These are phyloP conservation scores for Alternaria tenuissima DNA, from an alignment of 2,329 filamentous ascomycete species.

Conservation along the genomic window DNA sequence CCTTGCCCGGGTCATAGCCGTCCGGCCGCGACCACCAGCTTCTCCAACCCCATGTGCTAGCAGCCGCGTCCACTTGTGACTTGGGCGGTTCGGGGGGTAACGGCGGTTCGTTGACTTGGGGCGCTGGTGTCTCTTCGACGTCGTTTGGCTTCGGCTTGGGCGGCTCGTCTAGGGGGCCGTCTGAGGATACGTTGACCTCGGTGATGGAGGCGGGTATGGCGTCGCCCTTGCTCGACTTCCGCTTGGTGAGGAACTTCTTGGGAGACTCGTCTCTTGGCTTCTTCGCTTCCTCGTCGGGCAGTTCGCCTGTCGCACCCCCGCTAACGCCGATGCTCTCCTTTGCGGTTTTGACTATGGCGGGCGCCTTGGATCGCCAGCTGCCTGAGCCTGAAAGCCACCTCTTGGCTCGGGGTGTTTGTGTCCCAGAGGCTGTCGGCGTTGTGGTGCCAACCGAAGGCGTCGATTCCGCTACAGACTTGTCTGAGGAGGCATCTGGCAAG, in stretches of 20 bases:
- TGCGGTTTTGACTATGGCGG: constrained; percentile 56
- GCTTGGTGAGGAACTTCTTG: constrained; percentile 52
- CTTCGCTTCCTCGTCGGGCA: constrained; percentile 42
- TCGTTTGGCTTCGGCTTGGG: constrained; percentile 30
- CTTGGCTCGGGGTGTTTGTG: constrained; percentile 34
- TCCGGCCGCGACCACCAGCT: constrained; percentile 62
- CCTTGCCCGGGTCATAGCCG: constrained; percentile 54
- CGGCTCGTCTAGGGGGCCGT: constrained; percentile 41
- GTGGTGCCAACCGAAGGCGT: constrained; percentile 22
- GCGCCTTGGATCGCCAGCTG: constrained; percentile 58
- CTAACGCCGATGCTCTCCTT: constrained; percentile 57
- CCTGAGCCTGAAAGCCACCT: constrained; percentile 56
- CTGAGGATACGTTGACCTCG: constrained; percentile 55
- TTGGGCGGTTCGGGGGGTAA: constrained; percentile 54
- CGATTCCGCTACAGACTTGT: constrained; percentile 23
- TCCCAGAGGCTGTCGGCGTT: constrained; percentile 25
- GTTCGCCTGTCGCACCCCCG: constrained; percentile 54
- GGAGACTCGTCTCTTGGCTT: constrained; percentile 40
- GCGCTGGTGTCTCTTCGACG: constrained; percentile 18
- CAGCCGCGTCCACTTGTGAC: constrained; percentile 13
- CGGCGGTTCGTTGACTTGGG: constrained; percentile 47
- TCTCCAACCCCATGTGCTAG: constrained; percentile 52
- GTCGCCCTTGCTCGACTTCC: constrained; percentile 56
- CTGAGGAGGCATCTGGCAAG: constrained; percentile 25
- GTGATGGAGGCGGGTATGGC: constrained; percentile 56